phyloP scores from a whole-genome alignment of 495 filamentous ascomycete species.

The Lasiosphaeris hirsuta region DNA sequence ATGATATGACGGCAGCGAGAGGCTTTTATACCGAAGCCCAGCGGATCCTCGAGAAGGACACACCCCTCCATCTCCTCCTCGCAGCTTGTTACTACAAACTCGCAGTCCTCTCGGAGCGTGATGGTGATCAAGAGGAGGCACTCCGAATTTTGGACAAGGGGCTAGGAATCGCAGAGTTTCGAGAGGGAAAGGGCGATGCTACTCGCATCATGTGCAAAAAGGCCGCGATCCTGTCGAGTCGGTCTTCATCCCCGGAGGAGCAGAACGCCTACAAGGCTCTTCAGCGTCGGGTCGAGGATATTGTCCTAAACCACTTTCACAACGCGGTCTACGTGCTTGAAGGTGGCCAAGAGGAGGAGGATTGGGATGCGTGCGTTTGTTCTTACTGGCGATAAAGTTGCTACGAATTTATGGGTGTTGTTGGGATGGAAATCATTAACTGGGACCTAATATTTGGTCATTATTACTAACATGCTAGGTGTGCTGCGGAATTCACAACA shows the following conservation, averaged over 20 bases:
- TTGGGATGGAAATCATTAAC: too few relatives aligned
- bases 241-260: not conserved
- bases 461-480: too few relatives aligned
- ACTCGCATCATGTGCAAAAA: not conserved
- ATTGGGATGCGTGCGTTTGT: not conserved
- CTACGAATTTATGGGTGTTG: too few relatives aligned
- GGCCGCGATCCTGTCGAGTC: not conserved
- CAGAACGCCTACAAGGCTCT: not conserved
- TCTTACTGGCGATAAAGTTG: slow-evolving; percentile 1
- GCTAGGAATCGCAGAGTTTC: not conserved
- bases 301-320: not conserved
- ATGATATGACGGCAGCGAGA: not conserved
- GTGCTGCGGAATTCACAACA: too few relatives aligned
- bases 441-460: too few relatives aligned
- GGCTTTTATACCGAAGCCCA: not conserved
- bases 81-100: not conserved
- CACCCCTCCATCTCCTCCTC: slow-evolving; percentile 1
- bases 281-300: not conserved
- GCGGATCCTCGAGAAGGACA: slow-evolving; percentile 1
- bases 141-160: not conserved
- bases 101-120: not conserved
- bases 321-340: not conserved
- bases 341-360: not conserved
- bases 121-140: not conserved
- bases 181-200: not conserved